Evolutionary conservation across 257 asterid species (phyloP), one percentile per base, ranked within the genome.

Genomic region (Vinca minor): DNA sequence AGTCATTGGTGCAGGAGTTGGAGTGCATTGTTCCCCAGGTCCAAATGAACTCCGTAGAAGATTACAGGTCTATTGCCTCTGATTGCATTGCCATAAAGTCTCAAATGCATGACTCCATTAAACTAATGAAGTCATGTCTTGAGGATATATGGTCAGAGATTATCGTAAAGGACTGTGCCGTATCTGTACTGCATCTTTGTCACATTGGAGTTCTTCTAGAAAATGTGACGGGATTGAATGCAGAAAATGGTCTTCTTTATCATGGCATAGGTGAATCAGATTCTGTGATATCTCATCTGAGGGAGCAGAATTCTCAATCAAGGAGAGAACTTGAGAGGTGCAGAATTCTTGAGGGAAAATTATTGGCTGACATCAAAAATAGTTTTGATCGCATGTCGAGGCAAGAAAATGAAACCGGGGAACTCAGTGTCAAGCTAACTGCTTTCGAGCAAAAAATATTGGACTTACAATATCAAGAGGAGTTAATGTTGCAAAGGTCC

Each of bases 81-180:
- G 92, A 85, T 54, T 65, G 84, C 65, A 68, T 73, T 54, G 58
- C 78, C 62, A 35, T 79, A 68, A 87, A 85, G 72, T 78, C 83
- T 73, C 86, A 83, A 42, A 26, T 85, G 69, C 76, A 69, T 17
- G 82, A 80, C 66, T 77, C 88, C 41, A 75, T 84, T 41, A 84
- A 78, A 66, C 55, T 60, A 61, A 69, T 84, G 58, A 86, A 79
- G 85, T 80, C 82, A 32, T 78, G 81, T 65, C 84, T 87, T 26
- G 99, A 93, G 82, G 96, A 87, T 66, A 78, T 89, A 56, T 93
- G 97, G 97, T 85, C 96, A 15, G 97, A 89, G 70, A 87, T 87
- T 72, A 78, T 93, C 52, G 72, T 81, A 67, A 93, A 85, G 83
- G 97, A 93, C 53, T 84, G 89, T 80, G 90, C 96, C 36, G 66